phyloP scores from a whole-genome alignment of 1,284 basidiomycete species.

The Exobasidium rhododendri region DNA sequence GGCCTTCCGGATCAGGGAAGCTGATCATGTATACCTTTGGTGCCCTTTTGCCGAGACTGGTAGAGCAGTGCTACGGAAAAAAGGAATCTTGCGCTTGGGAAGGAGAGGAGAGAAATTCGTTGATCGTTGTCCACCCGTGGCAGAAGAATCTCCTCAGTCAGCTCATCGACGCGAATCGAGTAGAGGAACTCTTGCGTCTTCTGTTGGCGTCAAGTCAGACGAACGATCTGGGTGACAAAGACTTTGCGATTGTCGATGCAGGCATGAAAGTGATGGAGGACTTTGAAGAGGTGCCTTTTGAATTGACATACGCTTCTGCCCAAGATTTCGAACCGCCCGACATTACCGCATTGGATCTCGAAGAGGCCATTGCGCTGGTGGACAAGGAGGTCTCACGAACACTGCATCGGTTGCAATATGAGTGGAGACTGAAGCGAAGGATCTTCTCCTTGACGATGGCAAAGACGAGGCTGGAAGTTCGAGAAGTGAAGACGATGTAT shows the following conservation, averaged over 20 bases:
- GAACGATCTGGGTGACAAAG: background rate
- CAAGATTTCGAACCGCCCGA: background rate
- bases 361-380: background rate
- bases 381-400: background rate
- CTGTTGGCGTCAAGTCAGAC: background rate
- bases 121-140: background rate
- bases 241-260: background rate
- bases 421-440: background rate
- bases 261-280: background rate
- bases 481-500: background rate
- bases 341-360: background rate
- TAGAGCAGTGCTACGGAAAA: background rate
- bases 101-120: background rate
- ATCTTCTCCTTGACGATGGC: background rate
- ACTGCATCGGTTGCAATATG: background rate
- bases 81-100: background rate
- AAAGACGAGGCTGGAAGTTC: background rate
- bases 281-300: background rate
- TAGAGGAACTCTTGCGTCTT: background rate
- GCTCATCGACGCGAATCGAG: background rate
- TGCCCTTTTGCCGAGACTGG: background rate
- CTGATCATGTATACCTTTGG: conserved; percentile 7
- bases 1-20: background rate
- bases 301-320: background rate
- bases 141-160: background rate